phyloP scores from a whole-genome alignment of 192 early-diverging fungal genomes.

The Backusella morwellensis region DNA sequence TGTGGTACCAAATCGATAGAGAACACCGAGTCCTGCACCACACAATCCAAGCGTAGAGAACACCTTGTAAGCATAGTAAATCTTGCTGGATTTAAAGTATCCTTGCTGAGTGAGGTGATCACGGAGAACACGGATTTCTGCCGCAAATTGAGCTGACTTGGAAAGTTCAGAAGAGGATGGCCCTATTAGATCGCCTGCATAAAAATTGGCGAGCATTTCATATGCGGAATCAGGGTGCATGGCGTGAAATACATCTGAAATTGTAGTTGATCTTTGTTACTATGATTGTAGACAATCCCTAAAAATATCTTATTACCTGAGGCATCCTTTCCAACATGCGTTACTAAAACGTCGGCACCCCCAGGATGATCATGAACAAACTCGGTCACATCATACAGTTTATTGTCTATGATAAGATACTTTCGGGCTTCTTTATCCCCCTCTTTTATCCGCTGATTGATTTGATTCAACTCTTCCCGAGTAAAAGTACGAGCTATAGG shows the following conservation, averaged over 20 bases:
- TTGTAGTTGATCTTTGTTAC: not conserved
- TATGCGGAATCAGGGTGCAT: slow-evolving; percentile 69
- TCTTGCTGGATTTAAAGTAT: slow-evolving; percentile 62
- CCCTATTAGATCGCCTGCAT: slow-evolving; percentile 64
- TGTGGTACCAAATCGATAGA: slow-evolving; percentile 49
- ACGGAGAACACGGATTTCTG: slow-evolving; percentile 60
- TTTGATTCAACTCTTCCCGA: slow-evolving; percentile 15
- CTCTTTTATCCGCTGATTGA: slow-evolving; percentile 20
- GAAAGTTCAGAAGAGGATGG: slow-evolving; percentile 16
- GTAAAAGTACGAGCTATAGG: slow-evolving; percentile 6
- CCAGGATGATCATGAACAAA: slow-evolving; percentile 77
- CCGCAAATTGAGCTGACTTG: slow-evolving; percentile 54
- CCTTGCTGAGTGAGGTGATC: slow-evolving; percentile 50
- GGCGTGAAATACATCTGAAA: slow-evolving; percentile 67
- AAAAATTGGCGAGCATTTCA: slow-evolving; percentile 67
- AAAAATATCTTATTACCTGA: slow-evolving; percentile 39
- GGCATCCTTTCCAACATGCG: slow-evolving; percentile 72
- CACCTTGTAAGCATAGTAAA: slow-evolving; percentile 66
- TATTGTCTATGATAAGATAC: slow-evolving; percentile 70
- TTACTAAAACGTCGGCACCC: slow-evolving; percentile 65
- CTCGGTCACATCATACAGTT: slow-evolving; percentile 76
- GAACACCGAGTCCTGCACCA: slow-evolving; percentile 42
- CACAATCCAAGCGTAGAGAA: slow-evolving; percentile 52
- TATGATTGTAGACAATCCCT: not conserved
- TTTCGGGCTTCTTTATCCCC: slow-evolving; percentile 40